phyloP scores from a whole-genome alignment of 2,329 filamentous ascomycete genomes.

The Aspergillus udagawae region DNA sequence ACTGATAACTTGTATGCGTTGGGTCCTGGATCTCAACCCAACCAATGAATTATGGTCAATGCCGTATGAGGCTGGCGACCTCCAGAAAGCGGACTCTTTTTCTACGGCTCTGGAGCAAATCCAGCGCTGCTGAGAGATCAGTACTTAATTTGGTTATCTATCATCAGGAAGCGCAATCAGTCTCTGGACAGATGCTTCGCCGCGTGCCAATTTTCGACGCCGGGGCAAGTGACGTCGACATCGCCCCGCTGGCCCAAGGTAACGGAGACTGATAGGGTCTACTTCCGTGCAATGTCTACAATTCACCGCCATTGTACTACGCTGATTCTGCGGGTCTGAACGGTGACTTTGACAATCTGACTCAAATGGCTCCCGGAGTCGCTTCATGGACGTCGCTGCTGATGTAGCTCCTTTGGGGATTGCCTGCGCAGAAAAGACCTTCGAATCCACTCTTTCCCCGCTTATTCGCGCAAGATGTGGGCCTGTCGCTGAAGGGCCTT shows the following conservation, averaged over 20 bases:
- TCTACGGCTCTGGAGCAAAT: background rate
- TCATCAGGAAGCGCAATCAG: background rate
- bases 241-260: background rate
- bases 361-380: conserved; percentile 1
- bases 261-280: background rate
- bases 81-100: background rate
- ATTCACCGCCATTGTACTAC: conserved; percentile 1
- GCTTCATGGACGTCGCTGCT: background rate
- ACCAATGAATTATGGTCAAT: background rate
- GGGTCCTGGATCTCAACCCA: background rate
- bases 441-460: background rate
- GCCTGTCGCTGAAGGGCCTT: background rate
- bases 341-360: conserved; percentile 1
- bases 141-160: conserved; percentile 1
- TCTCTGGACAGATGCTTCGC: background rate
- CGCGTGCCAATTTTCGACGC: background rate
- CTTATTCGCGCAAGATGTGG: background rate
- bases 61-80: background rate
- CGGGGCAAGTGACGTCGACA: background rate
- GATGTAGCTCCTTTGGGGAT: background rate
- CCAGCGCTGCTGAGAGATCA: conserved; percentile 1
- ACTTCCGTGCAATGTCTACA: conserved; percentile 1
- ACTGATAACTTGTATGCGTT: background rate
- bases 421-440: conserved; percentile 1
- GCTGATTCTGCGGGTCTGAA: background rate